A percentile compares a stretch with the other conserved stretches of the same genome.
These are phyloP conservation scores for Boletus vinaceobasis DNA, from an alignment of 768 basidiomycete genomes.

Conservation along the genomic window DNA sequence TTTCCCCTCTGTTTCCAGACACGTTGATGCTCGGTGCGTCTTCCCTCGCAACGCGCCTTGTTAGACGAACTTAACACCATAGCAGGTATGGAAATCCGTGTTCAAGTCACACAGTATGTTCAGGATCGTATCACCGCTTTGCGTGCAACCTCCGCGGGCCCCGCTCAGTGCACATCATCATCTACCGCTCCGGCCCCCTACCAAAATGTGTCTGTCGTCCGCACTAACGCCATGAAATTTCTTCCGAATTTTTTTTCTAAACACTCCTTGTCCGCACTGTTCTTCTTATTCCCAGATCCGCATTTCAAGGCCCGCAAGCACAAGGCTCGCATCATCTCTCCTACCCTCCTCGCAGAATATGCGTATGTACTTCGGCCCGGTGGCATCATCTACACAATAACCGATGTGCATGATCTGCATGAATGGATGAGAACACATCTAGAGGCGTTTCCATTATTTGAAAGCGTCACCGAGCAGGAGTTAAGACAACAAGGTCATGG, in stretches of 20 bases:
- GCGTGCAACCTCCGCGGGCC: constrained; percentile 52
- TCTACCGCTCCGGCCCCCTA: constrained; percentile 45
- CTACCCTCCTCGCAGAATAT: constrained; percentile 96
- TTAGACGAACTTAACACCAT: not conserved
- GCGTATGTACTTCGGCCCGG: constrained; percentile 89
- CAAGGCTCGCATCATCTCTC: constrained; percentile 97
- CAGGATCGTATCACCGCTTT: constrained; percentile 91
- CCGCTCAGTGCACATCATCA: constrained; percentile 17
- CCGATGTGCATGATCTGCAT: constrained; percentile 91
- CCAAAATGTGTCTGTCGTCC: constrained; percentile 89
- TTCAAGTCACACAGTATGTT: constrained; percentile 95
- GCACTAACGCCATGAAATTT: constrained; percentile 99
- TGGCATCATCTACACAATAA: constrained; percentile 97
- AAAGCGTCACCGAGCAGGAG: constrained; percentile 69
- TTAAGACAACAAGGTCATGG: constrained; percentile 76
- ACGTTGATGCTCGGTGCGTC: constrained; percentile 86
- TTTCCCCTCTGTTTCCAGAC: constrained; percentile 89
- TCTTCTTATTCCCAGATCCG: constrained; percentile 98
- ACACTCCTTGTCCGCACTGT: constrained; percentile 86
- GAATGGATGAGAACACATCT: constrained; percentile 94
- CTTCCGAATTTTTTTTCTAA: constrained; percentile 93
- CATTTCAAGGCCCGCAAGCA: constrained; percentile 98
- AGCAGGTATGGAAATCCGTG: constrained; percentile 93
- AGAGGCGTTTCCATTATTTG: constrained; percentile 84
- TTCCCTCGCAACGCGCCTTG: not conserved